Conservation (phyloP, 208 protist species). For the Acanthamoeba culbertsoni region DNA sequence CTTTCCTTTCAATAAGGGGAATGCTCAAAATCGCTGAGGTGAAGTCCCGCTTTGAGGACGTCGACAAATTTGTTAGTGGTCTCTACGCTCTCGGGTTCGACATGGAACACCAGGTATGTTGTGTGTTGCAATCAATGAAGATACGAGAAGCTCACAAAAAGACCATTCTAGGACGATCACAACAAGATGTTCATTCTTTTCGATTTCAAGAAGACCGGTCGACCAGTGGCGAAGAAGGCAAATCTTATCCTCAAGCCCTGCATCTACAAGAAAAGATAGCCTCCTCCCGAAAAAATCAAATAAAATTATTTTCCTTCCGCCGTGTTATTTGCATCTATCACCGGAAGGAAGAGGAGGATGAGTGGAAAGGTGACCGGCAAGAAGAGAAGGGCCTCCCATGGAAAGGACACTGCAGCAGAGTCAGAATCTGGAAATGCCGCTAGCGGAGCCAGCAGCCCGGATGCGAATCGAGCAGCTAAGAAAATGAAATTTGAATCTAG, state of each 20-base stretch:
- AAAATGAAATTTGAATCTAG: too few relatives aligned
- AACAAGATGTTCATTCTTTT: constrained; percentile 92
- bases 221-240: constrained; percentile 77
- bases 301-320: not conserved
- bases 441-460: too few relatives aligned
- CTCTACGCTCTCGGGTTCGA: constrained; percentile 89
- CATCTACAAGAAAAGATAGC: constrained; percentile 92
- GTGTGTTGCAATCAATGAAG: not conserved
- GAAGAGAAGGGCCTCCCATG: not conserved
- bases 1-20: constrained; percentile 51
- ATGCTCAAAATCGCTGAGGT: constrained; percentile 93
- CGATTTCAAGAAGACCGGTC: constrained; percentile 89
- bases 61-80: constrained; percentile 84
- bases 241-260: constrained; percentile 88
- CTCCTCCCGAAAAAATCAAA: not conserved
- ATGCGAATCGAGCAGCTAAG: too few relatives aligned
- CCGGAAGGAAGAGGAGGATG: too few relatives aligned
- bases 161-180: constrained; percentile 81
- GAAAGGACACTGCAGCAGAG: not conserved
- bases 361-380: not conserved
- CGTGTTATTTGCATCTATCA: too few relatives aligned
- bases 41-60: constrained; percentile 88
- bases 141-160: not conserved
- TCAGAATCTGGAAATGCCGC: not conserved
- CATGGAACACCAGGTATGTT: constrained; percentile 68